These are phyloP conservation scores for Globisporangium canariense DNA, from an alignment of 352 stramenopile species.

Conservation along the genomic window DNA sequence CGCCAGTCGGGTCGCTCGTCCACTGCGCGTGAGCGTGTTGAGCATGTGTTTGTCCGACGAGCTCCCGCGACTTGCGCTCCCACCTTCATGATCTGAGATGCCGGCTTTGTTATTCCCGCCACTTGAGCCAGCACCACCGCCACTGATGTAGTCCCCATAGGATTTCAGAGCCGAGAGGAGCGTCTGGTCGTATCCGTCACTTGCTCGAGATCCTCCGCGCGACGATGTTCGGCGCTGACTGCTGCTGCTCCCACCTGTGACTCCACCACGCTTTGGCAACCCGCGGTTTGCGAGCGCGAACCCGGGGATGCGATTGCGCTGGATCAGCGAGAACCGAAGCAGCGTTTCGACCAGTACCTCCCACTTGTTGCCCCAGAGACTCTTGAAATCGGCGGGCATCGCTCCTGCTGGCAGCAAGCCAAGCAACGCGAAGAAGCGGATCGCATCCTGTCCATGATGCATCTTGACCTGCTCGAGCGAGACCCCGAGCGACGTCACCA, in stretches of 20 bases:
- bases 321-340: slow-evolving; percentile 72
- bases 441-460: slow-evolving; percentile 62
- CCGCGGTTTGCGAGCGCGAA: slow-evolving; percentile 58
- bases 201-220: slow-evolving; percentile 26
- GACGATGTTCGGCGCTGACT: slow-evolving; percentile 20
- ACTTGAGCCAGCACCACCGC: slow-evolving; percentile 14
- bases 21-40: slow-evolving; percentile 69
- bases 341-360: slow-evolving; percentile 62
- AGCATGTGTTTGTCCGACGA: slow-evolving; percentile 45
- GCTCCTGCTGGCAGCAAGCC: slow-evolving; percentile 66
- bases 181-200: slow-evolving; percentile 51
- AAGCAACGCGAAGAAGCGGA: slow-evolving; percentile 73
- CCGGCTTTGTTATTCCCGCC: slow-evolving; percentile 21
- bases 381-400: slow-evolving; percentile 78
- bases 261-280: slow-evolving; percentile 40
- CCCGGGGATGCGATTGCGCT: slow-evolving; percentile 66
- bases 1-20: slow-evolving; percentile 43
- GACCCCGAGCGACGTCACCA: slow-evolving; percentile 71
- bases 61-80: slow-evolving; percentile 13
- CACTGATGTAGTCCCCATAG: slow-evolving; percentile 71
- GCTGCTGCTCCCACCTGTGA: slow-evolving; percentile 28
- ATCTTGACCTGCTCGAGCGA: slow-evolving; percentile 71
- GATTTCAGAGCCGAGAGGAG: slow-evolving; percentile 60
- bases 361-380: slow-evolving; percentile 64
- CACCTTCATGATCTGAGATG: slow-evolving; percentile 24